Percentiles rank a stretch among this genome's conserved stretches.
Evolutionary conservation across 345 rosid species (phyloP).

Genomic region (Schrenkiella parvula): DNA sequence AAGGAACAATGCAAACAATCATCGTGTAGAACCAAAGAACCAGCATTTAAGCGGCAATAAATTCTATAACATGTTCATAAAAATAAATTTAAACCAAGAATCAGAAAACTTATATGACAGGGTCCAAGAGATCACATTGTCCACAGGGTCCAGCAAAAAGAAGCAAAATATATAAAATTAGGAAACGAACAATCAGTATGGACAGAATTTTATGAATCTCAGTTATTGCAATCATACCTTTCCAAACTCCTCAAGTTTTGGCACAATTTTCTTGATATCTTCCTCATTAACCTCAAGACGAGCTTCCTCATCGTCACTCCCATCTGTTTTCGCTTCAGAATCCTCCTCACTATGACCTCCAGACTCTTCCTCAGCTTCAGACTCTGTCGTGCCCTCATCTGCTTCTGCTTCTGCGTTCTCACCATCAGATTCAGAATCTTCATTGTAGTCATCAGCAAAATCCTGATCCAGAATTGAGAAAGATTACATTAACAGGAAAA

Average conservation of each 20-base stretch:
- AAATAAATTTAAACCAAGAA: background rate
- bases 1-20: conserved; percentile 10
- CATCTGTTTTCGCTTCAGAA: conserved; percentile 68
- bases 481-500: background rate
- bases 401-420: conserved; percentile 53
- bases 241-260: conserved; percentile 70
- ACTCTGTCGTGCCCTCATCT: conserved; percentile 67
- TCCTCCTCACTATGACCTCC: conserved; percentile 62
- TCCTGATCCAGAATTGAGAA: conserved; percentile 48
- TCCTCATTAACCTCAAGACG: conserved; percentile 71
- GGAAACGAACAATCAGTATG: background rate
- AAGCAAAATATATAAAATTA: background rate
- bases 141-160: background rate
- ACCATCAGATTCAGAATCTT: conserved; percentile 67
- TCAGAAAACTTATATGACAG: background rate
- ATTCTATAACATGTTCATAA: background rate
- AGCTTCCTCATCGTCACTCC: conserved; percentile 66
- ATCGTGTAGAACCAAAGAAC: background rate
- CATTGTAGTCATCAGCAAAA: conserved; percentile 62
- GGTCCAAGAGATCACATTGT: background rate
- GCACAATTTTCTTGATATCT: conserved; percentile 73
- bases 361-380: conserved; percentile 83
- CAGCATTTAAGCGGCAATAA: background rate
- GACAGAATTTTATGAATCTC: background rate
- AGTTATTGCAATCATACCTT: conserved; percentile 44